These are phyloP conservation scores for Verticillium alfalfae DNA, from an alignment of 2,329 filamentous ascomycete species.

Conservation along the genomic window DNA sequence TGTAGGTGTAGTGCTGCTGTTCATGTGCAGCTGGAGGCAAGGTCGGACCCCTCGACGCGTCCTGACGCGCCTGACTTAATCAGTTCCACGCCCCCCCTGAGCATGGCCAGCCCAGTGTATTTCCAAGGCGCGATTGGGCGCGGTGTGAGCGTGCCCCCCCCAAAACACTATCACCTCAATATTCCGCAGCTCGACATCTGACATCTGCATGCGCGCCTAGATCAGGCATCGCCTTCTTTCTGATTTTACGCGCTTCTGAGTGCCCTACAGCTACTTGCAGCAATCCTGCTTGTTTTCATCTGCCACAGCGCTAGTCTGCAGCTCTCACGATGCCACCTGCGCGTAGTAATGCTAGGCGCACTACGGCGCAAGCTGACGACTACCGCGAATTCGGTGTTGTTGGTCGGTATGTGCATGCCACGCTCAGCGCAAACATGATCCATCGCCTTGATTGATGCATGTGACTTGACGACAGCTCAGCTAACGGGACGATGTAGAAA, in stretches of 20 bases:
- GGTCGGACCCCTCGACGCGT: constrained; percentile 16
- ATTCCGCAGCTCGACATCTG: neutral
- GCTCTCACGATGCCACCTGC: neutral
- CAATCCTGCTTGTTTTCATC: neutral
- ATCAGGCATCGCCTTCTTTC: neutral
- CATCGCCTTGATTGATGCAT: neutral
- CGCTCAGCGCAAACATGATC: neutral
- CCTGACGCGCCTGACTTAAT: neutral
- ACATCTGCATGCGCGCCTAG: neutral
- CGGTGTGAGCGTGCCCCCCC: neutral
- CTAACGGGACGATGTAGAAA: constrained; percentile 52
- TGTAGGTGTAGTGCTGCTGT: neutral
- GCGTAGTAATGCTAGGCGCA: constrained; percentile 23
- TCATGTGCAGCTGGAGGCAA: neutral
- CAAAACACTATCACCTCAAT: neutral
- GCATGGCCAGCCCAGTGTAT: neutral
- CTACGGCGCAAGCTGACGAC: constrained; percentile 23
- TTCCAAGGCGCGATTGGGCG: neutral
- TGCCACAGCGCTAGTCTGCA: neutral
- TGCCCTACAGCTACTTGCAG: neutral
- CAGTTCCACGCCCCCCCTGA: neutral
- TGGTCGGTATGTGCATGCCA: constrained; percentile 36
- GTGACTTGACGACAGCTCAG: neutral
- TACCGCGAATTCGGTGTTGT: constrained; percentile 43
- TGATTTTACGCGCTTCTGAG: neutral